Percentiles rank a stretch among this genome's conserved stretches.
phyloP scores from a whole-genome alignment of 352 stramenopile species.

The Globisporangium orthogonon region DNA sequence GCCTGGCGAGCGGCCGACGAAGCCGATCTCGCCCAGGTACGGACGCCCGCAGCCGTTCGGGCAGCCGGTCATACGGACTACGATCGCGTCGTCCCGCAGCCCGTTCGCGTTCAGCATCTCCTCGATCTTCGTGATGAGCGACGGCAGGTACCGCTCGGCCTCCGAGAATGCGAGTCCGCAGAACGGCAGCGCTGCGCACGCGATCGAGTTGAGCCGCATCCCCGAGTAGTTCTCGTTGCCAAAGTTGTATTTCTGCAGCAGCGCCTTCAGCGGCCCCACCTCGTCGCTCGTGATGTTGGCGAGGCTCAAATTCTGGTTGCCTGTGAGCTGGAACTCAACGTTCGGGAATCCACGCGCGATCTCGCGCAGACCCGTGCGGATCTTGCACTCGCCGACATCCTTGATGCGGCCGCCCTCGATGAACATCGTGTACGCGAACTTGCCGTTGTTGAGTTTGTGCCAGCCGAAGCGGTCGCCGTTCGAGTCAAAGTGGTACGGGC shows the following conservation, averaged over 20 bases:
- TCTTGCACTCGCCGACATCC: conserved; percentile 78
- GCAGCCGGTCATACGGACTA: conserved; percentile 98
- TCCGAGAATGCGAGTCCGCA: conserved; percentile 97
- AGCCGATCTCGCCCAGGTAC: conserved; percentile 97
- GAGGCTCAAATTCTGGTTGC: conserved; percentile 95
- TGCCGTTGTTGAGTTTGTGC: conserved; percentile 62
- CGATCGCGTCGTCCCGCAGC: conserved; percentile 92
- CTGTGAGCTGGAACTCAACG: conserved; percentile 91
- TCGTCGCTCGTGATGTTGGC: conserved; percentile 90
- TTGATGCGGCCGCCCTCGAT: conserved; percentile 90
- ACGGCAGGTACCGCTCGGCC: conserved; percentile 93
- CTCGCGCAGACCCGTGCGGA: conserved; percentile 89
- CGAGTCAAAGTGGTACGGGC: conserved; percentile 56
- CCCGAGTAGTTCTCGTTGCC: conserved; percentile 78
- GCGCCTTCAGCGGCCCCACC: conserved; percentile 86
- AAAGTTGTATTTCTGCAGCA: conserved; percentile 91
- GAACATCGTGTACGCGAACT: conserved; percentile 81
- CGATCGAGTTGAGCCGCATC: conserved; percentile 88
- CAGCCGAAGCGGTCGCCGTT: conserved; percentile 77
- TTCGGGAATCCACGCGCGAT: conserved; percentile 91
- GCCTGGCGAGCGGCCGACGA: conserved; percentile 94
- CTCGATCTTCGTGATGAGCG: conserved; percentile 91
- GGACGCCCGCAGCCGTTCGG: conserved; percentile 96
- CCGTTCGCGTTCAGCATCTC: conserved; percentile 86
- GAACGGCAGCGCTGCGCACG: conserved; percentile 93